Percentiles rank a stretch among this genome's conserved stretches.
Conservation (phyloP, 2,329 filamentous ascomycete genomes). For the Xylaria sp. region DNA sequence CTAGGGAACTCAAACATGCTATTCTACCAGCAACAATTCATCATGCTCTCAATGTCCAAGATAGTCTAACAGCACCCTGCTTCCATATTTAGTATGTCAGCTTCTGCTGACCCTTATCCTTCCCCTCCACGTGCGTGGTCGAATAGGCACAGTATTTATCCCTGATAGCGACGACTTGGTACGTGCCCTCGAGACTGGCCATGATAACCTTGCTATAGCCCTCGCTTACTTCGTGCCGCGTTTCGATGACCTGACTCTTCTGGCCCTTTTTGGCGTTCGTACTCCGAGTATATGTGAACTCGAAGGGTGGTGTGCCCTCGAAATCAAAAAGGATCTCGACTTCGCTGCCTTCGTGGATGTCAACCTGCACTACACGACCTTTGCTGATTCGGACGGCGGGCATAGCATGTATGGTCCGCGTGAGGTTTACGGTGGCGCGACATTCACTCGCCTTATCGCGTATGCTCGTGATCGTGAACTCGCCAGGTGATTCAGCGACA, state of each 20-base stretch:
- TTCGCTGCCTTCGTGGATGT: slow-evolving; percentile 96
- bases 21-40: slow-evolving; percentile 14
- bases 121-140: slow-evolving; percentile 68
- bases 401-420: slow-evolving; percentile 88
- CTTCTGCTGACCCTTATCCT: slow-evolving; percentile 56
- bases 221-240: slow-evolving; percentile 84
- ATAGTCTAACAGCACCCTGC: slow-evolving; percentile 5
- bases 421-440: slow-evolving; percentile 79
- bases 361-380: slow-evolving; percentile 81
- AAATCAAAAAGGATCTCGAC: slow-evolving; percentile 96
- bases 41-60: slow-evolving; percentile 32
- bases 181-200: slow-evolving; percentile 93
- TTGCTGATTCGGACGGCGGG: slow-evolving; percentile 91
- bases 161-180: slow-evolving; percentile 96
- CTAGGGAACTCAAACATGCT: slow-evolving; percentile 29
- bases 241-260: slow-evolving; percentile 85
- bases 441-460: slow-evolving; percentile 91
- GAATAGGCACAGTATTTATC: slow-evolving; percentile 92
- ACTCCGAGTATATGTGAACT: slow-evolving; percentile 95
- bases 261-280: slow-evolving; percentile 85
- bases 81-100: slow-evolving; percentile 44
- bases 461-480: slow-evolving; percentile 86
- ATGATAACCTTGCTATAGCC: slow-evolving; percentile 83
- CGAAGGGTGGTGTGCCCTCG: slow-evolving; percentile 93
- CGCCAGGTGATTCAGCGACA: slow-evolving; percentile 89